Base-by-base conservation (phyloP, 768 basidiomycete genomes). In the Megacollybia marginata region DNA sequence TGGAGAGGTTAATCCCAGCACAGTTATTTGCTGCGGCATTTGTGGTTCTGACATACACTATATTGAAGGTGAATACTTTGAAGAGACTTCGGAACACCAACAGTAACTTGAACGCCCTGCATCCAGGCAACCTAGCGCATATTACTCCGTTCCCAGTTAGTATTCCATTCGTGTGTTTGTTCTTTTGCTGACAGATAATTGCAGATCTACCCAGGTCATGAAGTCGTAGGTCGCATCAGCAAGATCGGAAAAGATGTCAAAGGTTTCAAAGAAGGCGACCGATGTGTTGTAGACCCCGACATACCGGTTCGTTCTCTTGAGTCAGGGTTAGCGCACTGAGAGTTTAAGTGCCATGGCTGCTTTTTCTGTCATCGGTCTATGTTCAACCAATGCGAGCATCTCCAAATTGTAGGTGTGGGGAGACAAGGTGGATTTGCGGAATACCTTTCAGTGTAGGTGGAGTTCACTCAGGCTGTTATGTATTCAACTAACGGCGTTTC, bases 291-390 rank as follows among this genome's bases (percentile, higher is more conserved):
- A 10, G 82, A 85, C 60, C 77, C 79, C 19, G 72, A 76, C 53
- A 65, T 73, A 20, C 70, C 73, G 34, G 78, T 74, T 49, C 48
- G 73, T 38, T n/a, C 7, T 38, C 19, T 38, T 40, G n/a, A 2
- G 18, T 13, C 13, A 40, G 44, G 44, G 12, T 44, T 28, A 2
- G 20, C 19, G 33, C 15, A 15, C 4, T 28, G 4, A 11, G 15
- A 34, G n/a, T 13, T 13, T 10, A 4, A 53, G 77, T 85, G 84
- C 59, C 76, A 73, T 0, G 67, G 68, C 52, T 88, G 87, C 62
- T 85, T 86, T 66, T 88, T 77, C 64, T 88, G 87, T 60, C 76
- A 84, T 33, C 75, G 82, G 33, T 83, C 85, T n/a, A 68, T 82
- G 57, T 68, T 74, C 34, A 68, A 87, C 9, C 64, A 85, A 48